Evolutionary conservation across 208 protist species (phyloP).

Genomic region (Crithidia brevicula): DNA sequence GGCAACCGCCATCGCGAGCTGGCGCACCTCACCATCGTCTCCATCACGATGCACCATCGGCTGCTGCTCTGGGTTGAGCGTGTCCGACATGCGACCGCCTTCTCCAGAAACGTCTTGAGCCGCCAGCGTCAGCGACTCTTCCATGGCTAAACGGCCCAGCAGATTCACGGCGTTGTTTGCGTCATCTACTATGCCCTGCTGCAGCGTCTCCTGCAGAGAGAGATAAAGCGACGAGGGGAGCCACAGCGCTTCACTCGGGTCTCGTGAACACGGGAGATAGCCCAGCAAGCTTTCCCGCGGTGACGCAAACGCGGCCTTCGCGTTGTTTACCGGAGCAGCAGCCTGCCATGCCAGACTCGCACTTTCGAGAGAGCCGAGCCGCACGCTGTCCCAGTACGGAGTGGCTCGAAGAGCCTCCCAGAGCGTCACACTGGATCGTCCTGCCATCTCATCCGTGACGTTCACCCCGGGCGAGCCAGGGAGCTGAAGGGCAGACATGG

Average conservation of each 20-base stretch:
- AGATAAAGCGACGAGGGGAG: neutral
- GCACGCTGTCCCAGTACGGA: conserved; percentile 15
- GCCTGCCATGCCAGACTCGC: conserved; percentile 16
- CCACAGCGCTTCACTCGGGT: conserved; percentile 15
- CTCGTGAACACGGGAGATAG: conserved; percentile 21
- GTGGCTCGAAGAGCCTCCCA: conserved; percentile 25
- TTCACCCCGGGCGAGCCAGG: too few species aligned
- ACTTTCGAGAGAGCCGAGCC: conserved; percentile 16
- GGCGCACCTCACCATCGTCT: neutral
- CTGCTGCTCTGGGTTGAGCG: too few species aligned
- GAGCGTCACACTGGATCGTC: neutral
- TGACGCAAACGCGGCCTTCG: neutral
- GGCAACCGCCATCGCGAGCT: conserved; percentile 12
- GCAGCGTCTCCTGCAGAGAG: neutral
- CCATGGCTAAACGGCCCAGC: conserved; percentile 14
- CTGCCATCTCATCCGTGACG: neutral
- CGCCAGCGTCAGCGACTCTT: conserved; percentile 14
- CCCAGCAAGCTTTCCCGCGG: conserved; percentile 24
- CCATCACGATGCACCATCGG: too few species aligned
- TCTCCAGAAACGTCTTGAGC: neutral
- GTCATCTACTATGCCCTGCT: neutral
- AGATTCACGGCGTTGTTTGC: neutral
- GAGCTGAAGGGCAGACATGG: neutral
- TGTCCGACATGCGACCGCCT: neutral
- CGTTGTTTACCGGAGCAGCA: neutral